These are phyloP conservation scores for Phtheirospermum japonicum DNA, from an alignment of 257 asterid species.

Conservation along the genomic window DNA sequence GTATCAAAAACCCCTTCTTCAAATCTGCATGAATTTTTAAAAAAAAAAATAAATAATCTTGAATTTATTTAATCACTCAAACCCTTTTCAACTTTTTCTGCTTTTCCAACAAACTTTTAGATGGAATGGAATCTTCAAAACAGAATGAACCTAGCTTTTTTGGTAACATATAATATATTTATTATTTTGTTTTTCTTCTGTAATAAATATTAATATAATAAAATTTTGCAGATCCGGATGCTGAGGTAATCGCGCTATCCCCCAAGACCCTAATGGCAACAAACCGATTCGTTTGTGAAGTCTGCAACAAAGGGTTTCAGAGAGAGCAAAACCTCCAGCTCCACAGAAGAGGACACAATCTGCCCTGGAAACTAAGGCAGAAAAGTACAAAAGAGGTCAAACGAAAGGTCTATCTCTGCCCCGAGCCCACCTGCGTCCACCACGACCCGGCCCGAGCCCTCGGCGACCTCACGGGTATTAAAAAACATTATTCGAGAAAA, in stretches of 20 bases:
- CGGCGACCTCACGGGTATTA: constrained; percentile 85
- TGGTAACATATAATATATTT: no score
- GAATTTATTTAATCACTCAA: background rate
- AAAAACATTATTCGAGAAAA: constrained; percentile 67
- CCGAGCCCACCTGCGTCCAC: constrained; percentile 76
- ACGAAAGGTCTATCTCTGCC: constrained; percentile 73
- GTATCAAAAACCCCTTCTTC: no score
- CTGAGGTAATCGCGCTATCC: constrained; percentile 72
- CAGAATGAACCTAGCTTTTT: background rate
- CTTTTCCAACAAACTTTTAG: constrained; percentile 19
- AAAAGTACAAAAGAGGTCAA: constrained; percentile 56
- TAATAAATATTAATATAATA: no score
- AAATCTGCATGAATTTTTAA: no score
- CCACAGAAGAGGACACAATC: constrained; percentile 76
- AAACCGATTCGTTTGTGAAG: constrained; percentile 74
- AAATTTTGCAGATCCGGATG: constrained; percentile 88
- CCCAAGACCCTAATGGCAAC: constrained; percentile 84
- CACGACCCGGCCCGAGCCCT: constrained; percentile 78
- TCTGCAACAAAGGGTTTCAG: constrained; percentile 82
- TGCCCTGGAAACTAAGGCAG: constrained; percentile 77
- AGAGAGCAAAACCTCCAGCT: constrained; percentile 86
- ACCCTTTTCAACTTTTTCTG: background rate
- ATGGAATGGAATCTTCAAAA: constrained; percentile 18
- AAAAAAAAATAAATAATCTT: no score
- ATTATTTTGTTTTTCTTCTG: no score